These are phyloP conservation scores for Pseudofabraea citricarpa DNA, from an alignment of 2,329 filamentous ascomycete species.

Conservation along the genomic window DNA sequence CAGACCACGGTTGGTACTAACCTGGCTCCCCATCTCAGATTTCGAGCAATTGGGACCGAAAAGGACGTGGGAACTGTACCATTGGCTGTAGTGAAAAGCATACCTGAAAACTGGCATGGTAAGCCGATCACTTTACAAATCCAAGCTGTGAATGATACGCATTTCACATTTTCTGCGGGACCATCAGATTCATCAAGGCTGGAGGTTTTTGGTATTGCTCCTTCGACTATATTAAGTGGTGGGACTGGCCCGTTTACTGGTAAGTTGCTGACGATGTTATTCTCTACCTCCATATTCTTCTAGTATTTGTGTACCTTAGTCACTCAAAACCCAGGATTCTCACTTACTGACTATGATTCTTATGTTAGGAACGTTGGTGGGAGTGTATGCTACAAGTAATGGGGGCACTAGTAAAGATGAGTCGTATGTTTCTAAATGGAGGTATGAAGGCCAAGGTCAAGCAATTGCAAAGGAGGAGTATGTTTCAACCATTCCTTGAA, in stretches of 20 bases:
- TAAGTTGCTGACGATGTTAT: too few relatives aligned
- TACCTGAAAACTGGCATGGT: constrained; percentile 35
- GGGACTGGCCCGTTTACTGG: constrained; percentile 9
- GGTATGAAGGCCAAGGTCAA: constrained; percentile 7
- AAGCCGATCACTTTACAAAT: constrained; percentile 5
- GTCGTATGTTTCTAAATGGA: constrained; percentile 35
- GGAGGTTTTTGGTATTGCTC: constrained; percentile 38
- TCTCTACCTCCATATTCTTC: too few relatives aligned
- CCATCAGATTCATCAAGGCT: constrained; percentile 30
- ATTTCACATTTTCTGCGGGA: constrained; percentile 13
- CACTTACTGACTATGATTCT: not conserved
- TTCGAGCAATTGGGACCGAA: constrained; percentile 15
- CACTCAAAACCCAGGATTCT: not conserved
- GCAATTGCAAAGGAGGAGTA: too few relatives aligned
- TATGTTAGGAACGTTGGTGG: constrained; percentile 39
- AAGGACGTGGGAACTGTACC: constrained; percentile 37
- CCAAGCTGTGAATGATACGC: constrained; percentile 8
- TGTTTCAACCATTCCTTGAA: too few relatives aligned
- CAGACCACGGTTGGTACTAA: not conserved
- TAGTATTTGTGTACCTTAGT: too few relatives aligned
- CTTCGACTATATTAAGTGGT: constrained; percentile 31
- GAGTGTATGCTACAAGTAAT: constrained; percentile 48
- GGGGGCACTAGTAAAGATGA: constrained; percentile 37
- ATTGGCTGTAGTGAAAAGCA: constrained; percentile 27
- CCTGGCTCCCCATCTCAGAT: constrained; percentile 4